Evolutionary conservation across 306 rosid genomes (phyloP), one percentile per base, ranked within the genome.

Genomic region (Coriaria nepalensis): DNA sequence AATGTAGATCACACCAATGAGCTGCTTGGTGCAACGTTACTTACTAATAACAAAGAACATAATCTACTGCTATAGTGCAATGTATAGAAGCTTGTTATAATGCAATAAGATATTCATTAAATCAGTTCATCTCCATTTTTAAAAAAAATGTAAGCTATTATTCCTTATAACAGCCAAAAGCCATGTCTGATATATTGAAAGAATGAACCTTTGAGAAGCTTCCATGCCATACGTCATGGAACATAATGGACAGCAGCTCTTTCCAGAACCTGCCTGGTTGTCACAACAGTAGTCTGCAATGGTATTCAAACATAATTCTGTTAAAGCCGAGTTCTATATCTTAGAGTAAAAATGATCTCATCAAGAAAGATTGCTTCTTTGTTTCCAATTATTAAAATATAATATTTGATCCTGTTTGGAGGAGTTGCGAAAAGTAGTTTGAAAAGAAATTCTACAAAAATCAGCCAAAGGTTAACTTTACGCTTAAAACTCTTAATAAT

Each of bases 181-280:
- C 10, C 33, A 13, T 34, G 44, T 15, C 36, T 0, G 38, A 42
- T 60, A 45, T 49, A 51, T 13, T 13, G 15, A 37, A 13, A 11
- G 37, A 37, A 7, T 35, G 29, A 52, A 90, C 97, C 97, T 79
- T 90, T 90, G 10, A 84, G 67, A 63, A 90, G 75, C 69, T 60
- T 85, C 97, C 97, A 84, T 9, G 97, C 94, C 78, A 66, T 71
- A 59, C 68, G 68, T 67, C 56, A 72, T 14, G 97, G 75, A 65
- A 58, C 65, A 63, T 81, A 52, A 71, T 62, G 82, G 35, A 84
- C 73, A 59, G 65, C 8, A 42, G 85, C 44, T 71, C 92, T 76
- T 71, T 90, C 97, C 59, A 90, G 65, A 68, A 90, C 39, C 35
- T 94, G 73, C 59, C 79, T 70, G 6, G 95, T 90, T 12, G 97